Base-by-base conservation (phyloP, 2,329 filamentous ascomycete species). In the Fusarium sp. region DNA sequence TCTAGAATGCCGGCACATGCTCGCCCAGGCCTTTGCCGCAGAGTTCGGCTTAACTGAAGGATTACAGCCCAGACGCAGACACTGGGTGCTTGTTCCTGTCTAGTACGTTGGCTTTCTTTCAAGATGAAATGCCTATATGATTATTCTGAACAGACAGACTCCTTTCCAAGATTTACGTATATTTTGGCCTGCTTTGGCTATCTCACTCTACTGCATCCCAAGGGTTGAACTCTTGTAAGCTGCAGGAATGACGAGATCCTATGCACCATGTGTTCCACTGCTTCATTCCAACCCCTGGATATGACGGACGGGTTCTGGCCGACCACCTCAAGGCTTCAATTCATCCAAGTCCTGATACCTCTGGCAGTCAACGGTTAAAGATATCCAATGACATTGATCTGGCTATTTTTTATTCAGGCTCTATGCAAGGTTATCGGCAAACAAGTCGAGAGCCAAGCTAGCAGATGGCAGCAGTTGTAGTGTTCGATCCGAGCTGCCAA, bases 221-320 rank as follows among this genome's bases (percentile, higher is more conserved):
- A 53, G 42, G 42, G 46, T 57, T 53, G 49, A 35, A 41, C 38
- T 50, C 41, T 38, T 42, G 42, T 29, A 45, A 54, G 51, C 51
- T 49, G 53, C 57, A 67, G 50, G 52, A 58, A 65, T 70, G 67
- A 68, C 65, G 63, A 67, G 63, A 70, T 70, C 46, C 11, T 49
- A 63, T 67, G 65, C 56, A 53, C 55, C 38, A 38, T 39, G 36
- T 39, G 62, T 69, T 65, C 57, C 67, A 69, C 55, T 50, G 46
- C 61, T 64, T 64, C 61, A 50, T 57, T 57, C 42, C 38, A 48
- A 57, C 42, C 56, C 57, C 57, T 57, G 49, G 61, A 45, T 39
- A 53, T 49, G 41, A 29, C 48, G 52, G 38, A 60, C 45, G 39
- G 52, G 36, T 53, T 47, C 45, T 60, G 39, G 32, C 52, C 53